Percentiles rank a stretch among this genome's conserved stretches.
Conservation (phyloP, 345 rosid genomes). For the Combretum micranthum region DNA sequence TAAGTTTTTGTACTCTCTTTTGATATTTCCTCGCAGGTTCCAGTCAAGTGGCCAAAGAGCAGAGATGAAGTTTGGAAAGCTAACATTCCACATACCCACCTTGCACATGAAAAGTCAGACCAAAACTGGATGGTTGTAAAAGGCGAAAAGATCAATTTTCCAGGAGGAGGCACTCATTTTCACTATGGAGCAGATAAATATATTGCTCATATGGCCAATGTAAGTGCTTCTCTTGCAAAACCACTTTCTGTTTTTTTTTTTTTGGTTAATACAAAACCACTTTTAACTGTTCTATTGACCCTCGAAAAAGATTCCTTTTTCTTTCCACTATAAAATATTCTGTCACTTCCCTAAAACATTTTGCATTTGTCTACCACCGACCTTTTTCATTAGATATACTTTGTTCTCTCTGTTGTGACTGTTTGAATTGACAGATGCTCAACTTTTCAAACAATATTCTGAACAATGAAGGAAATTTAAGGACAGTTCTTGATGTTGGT, state of each 20-base stretch:
- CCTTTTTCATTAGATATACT: no score
- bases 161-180: conserved; percentile 99
- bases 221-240: conserved; percentile 22
- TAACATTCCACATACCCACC: conserved; percentile 98
- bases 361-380: no score
- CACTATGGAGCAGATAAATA: conserved; percentile 99
- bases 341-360: no score
- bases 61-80: conserved; percentile 99
- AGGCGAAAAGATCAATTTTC: conserved; percentile 90
- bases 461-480: conserved; percentile 65
- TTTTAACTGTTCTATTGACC: background rate
- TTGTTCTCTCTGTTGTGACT: no score
- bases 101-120: conserved; percentile 95
- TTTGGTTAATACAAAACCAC: no score
- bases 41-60: conserved; percentile 98
- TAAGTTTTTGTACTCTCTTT: background rate
- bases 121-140: conserved; percentile 99
- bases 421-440: conserved; percentile 65
- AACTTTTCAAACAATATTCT: conserved; percentile 63
- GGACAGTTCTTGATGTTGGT: conserved; percentile 97
- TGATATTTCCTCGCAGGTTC: conserved; percentile 42
- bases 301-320: background rate
- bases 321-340: no score
- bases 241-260: no score
- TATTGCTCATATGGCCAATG: conserved; percentile 90